Conservation (phyloP, 2,329 filamentous ascomycete species). For the Plenodomus lindquistii region DNA sequence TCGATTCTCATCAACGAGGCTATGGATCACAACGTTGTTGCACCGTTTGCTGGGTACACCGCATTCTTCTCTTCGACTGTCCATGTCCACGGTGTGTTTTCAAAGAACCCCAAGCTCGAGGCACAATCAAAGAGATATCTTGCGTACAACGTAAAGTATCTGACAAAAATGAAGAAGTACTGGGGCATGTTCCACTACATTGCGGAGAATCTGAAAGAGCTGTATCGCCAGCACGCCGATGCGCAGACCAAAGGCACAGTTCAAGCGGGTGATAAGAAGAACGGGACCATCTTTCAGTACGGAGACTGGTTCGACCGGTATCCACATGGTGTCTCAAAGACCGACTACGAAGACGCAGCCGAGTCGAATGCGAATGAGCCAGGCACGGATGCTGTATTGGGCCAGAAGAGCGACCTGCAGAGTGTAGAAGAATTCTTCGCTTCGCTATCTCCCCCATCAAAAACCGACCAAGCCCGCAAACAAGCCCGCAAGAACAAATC, state of each 20-base stretch:
- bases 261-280: slow-evolving; percentile 37
- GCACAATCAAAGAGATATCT: slow-evolving; percentile 80
- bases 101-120: slow-evolving; percentile 76
- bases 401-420: slow-evolving; percentile 86
- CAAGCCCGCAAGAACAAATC: slow-evolving; percentile 52
- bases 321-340: slow-evolving; percentile 84
- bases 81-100: slow-evolving; percentile 92
- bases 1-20: slow-evolving; percentile 81
- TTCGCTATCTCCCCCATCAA: slow-evolving; percentile 67
- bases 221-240: slow-evolving; percentile 84
- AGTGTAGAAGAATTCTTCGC: slow-evolving; percentile 95
- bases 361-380: slow-evolving; percentile 71
- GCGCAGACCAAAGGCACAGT: slow-evolving; percentile 70
- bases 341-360: slow-evolving; percentile 79
- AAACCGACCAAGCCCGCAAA: slow-evolving; percentile 54
- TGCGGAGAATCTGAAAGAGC: slow-evolving; percentile 86
- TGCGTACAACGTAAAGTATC: slow-evolving; percentile 83
- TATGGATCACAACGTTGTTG: slow-evolving; percentile 78
- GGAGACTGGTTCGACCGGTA: slow-evolving; percentile 98
- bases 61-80: slow-evolving; percentile 92
- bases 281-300: slow-evolving; percentile 79
- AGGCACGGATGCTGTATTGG: slow-evolving; percentile 84
- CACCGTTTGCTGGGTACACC: slow-evolving; percentile 92
- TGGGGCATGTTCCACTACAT: slow-evolving; percentile 99
- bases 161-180: slow-evolving; percentile 93